Conservation (phyloP, 805 yeast genomes). For the Spathaspora arborariae region DNA sequence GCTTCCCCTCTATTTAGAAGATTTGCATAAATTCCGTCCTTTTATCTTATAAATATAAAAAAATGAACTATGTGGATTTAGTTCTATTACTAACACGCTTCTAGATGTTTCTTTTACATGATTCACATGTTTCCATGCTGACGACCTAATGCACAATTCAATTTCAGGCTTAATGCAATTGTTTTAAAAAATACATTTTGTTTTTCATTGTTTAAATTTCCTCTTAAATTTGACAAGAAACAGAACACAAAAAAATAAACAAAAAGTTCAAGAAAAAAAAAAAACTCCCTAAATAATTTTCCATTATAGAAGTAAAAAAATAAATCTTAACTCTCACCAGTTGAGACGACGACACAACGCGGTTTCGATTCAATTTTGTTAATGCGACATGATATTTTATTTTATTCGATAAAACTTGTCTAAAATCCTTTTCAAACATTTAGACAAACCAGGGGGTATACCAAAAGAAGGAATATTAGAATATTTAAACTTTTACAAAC, state of each 20-base stretch:
- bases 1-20: background rate
- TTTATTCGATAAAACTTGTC: too few species aligned
- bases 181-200: background rate
- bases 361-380: too few species aligned
- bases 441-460: too few species aligned
- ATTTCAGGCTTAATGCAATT: background rate
- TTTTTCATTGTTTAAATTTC: background rate
- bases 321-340: too few species aligned
- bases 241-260: background rate
- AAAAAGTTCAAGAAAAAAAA: background rate
- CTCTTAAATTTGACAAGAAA: background rate
- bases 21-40: too few species aligned
- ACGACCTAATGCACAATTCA: background rate
- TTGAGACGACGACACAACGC: too few species aligned
- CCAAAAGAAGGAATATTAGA: too few species aligned
- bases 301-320: background rate
- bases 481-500: too few species aligned
- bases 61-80: too few species aligned
- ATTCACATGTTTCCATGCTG: background rate
- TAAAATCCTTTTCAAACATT: too few species aligned
- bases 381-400: too few species aligned
- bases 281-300: background rate
- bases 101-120: background rate
- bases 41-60: too few species aligned
- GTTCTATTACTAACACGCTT: background rate